phyloP scores from a whole-genome alignment of 371 early-diverging fungal species.

The Gilbertella persicaria region DNA sequence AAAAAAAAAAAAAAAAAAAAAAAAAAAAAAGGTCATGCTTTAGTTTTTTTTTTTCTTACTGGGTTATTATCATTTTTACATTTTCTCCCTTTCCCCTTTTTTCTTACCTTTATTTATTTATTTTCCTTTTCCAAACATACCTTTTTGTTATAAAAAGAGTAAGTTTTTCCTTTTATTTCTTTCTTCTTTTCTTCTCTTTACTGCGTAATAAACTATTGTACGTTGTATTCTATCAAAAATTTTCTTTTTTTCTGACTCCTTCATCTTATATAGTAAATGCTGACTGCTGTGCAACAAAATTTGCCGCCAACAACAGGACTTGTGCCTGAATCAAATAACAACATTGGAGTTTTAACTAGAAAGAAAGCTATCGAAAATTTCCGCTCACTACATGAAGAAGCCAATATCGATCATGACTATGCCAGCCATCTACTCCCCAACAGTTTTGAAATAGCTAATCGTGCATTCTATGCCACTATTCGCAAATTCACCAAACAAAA shows the following conservation, averaged over 20 bases:
- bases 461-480: conserved; percentile 49
- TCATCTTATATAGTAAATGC: neutral
- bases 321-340: neutral
- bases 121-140: neutral
- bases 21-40: too few species aligned
- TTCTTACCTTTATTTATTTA: too few species aligned
- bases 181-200: neutral
- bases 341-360: neutral
- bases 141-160: neutral
- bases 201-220: neutral
- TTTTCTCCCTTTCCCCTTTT: neutral
- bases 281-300: neutral
- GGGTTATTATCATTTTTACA: neutral
- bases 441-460: conserved; percentile 37
- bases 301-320: neutral
- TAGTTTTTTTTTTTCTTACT: too few species aligned
- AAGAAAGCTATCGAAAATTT: neutral
- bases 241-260: neutral
- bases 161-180: neutral
- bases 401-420: neutral
- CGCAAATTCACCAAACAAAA: conserved; percentile 41
- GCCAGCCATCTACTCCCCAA: too few species aligned
- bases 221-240: neutral
- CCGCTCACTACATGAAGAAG: neutral
- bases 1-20: too few species aligned